A percentile compares a stretch with the other conserved stretches of the same genome.
Conservation (phyloP, 1,284 basidiomycete genomes). For the Ceratobasidium sp. region DNA sequence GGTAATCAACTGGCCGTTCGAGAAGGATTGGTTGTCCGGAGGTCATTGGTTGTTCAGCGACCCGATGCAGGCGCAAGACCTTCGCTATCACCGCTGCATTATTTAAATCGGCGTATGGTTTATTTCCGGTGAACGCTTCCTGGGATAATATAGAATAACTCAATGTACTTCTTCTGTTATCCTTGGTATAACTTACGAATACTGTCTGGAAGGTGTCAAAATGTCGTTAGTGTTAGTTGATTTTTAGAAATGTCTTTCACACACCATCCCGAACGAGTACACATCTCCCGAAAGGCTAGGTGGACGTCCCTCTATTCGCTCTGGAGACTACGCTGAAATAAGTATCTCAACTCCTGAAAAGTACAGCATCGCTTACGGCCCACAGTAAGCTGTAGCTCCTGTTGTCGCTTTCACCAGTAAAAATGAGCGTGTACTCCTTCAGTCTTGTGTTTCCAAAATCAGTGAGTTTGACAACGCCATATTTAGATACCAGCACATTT, state of each 20-base stretch:
- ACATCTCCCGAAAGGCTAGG: neutral
- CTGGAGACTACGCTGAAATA: neutral
- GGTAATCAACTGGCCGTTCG: neutral
- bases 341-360: neutral
- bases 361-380: neutral
- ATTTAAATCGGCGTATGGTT: neutral
- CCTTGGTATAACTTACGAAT: too few species aligned
- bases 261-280: constrained; percentile 1
- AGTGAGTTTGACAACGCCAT: neutral
- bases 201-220: too few species aligned
- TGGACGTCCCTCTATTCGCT: neutral
- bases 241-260: neutral
- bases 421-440: constrained; percentile 3
- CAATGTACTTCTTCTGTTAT: too few species aligned
- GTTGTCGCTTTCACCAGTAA: neutral
- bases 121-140: too few species aligned
- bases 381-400: neutral
- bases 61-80: too few species aligned
- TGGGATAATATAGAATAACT: too few species aligned
- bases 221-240: neutral
- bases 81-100: neutral
- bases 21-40: too few species aligned
- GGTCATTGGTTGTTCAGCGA: too few species aligned
- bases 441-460: constrained; percentile 12
- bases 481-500: constrained; percentile 6